These are phyloP conservation scores for Bacidia gigantensis DNA, from an alignment of 495 filamentous ascomycete species.

Conservation along the genomic window DNA sequence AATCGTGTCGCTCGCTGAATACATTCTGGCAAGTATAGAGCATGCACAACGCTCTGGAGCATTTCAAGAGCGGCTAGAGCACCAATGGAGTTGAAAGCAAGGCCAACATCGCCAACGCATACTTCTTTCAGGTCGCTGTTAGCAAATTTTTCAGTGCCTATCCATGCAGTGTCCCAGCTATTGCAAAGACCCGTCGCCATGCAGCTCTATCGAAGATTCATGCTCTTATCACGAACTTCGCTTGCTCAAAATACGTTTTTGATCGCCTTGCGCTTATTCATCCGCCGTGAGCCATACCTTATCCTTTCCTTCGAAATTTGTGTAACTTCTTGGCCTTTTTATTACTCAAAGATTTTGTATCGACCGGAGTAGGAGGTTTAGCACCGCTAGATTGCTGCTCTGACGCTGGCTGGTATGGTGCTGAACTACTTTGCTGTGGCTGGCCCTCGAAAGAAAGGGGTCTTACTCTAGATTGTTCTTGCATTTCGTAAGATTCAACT, in stretches of 20 bases:
- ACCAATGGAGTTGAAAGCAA: too few relatives aligned
- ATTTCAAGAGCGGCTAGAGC: too few relatives aligned
- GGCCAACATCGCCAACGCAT: too few relatives aligned
- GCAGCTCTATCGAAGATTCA: not conserved
- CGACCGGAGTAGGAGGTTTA: not conserved
- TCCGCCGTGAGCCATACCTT: not conserved
- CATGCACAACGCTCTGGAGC: too few relatives aligned
- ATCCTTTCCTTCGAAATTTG: conserved; percentile 6
- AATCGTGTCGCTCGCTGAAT: too few relatives aligned
- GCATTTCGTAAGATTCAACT: conserved; percentile 2
- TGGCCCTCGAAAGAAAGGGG: not conserved
- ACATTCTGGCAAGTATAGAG: too few relatives aligned
- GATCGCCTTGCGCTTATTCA: not conserved
- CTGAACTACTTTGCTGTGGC: not conserved
- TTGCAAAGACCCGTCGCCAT: not conserved
- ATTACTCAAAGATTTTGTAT: conserved; percentile 4
- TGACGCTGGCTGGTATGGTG: conserved; percentile 3
- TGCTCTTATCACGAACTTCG: not conserved
- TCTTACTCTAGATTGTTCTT: not conserved
- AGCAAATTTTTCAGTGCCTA: too few relatives aligned
- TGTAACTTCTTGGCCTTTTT: conserved; percentile 1
- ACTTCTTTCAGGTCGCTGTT: too few relatives aligned
- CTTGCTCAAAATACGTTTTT: too few relatives aligned
- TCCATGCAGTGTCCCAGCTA: too few relatives aligned
- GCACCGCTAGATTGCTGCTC: not conserved